Percentiles rank a stretch among this genome's conserved stretches.
These are phyloP conservation scores for Pseudozyma flocculosa DNA, from an alignment of 1,284 basidiomycete species.

Conservation along the genomic window DNA sequence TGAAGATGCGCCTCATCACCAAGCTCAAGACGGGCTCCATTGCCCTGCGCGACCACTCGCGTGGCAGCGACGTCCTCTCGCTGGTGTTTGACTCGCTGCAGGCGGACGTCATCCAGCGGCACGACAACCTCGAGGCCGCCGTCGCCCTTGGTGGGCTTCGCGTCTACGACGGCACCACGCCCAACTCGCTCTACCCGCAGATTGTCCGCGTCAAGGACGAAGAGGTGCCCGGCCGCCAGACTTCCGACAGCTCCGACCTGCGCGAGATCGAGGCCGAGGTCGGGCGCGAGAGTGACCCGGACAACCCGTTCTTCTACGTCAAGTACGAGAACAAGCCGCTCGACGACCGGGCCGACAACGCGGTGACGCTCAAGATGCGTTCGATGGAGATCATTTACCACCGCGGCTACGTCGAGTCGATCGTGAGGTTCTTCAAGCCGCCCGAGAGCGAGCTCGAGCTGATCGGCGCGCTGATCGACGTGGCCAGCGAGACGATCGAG, in stretches of 20 bases:
- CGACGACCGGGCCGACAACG: conserved; percentile 89
- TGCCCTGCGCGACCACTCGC: conserved; percentile 43
- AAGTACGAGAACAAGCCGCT: conserved; percentile 92
- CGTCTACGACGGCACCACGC: conserved; percentile 87
- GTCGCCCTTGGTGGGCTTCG: conserved; percentile 84
- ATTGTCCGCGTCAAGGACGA: conserved; percentile 87
- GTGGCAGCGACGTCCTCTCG: conserved; percentile 72
- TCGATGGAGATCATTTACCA: conserved; percentile 99
- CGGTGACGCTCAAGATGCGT: conserved; percentile 84
- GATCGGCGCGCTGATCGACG: conserved; percentile 71
- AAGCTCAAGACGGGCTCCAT: conserved; percentile 53
- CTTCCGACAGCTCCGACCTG: conserved; percentile 31
- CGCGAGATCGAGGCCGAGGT: conserved; percentile 50
- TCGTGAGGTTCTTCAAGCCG: conserved; percentile 90
- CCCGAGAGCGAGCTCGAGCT: conserved; percentile 94
- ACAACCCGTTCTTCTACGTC: conserved; percentile 85
- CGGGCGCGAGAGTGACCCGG: conserved; percentile 50
- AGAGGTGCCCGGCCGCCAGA: conserved; percentile 29
- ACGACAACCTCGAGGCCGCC: conserved; percentile 79
- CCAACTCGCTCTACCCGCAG: conserved; percentile 79
- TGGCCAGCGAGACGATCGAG: conserved; percentile 90
- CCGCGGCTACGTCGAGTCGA: conserved; percentile 86
- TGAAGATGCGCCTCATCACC: conserved; percentile 75
- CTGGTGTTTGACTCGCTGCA: conserved; percentile 86
- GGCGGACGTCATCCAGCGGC: conserved; percentile 80